A percentile compares a stretch with the other conserved stretches of the same genome.
These are phyloP conservation scores for Diplodia mutila DNA, from an alignment of 2,329 filamentous ascomycete genomes.

Conservation along the genomic window DNA sequence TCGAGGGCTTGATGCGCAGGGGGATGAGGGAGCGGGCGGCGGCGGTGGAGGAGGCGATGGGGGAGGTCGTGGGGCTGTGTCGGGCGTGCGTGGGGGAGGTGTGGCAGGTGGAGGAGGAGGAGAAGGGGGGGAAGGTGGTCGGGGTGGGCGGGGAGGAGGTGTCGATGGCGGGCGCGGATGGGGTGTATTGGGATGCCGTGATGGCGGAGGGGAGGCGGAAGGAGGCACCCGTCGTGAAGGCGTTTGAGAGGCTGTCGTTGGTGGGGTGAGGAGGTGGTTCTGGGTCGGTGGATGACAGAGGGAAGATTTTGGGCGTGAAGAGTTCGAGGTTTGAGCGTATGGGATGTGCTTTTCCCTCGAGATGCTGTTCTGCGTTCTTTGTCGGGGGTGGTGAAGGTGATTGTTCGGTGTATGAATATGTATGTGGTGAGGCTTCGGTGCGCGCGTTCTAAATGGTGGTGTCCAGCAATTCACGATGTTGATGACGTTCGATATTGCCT, in stretches of 20 bases:
- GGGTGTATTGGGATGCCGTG: conserved; percentile 44
- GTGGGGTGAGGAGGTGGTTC: conserved; percentile 32
- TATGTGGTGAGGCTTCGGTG: background rate
- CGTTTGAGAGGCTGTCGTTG: conserved; percentile 51
- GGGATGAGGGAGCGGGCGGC: conserved; percentile 86
- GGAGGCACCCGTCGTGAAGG: conserved; percentile 58
- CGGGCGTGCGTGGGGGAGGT: conserved; percentile 70
- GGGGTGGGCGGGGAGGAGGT: conserved; percentile 27
- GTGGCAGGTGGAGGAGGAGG: conserved; percentile 52
- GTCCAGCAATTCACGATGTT: background rate
- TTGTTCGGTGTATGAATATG: too few species aligned
- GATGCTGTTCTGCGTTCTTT: too few species aligned
- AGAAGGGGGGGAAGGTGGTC: conserved; percentile 13
- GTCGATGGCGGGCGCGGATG: conserved; percentile 37
- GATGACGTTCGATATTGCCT: background rate
- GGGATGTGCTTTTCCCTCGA: too few species aligned
- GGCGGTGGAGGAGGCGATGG: conserved; percentile 73
- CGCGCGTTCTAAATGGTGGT: background rate
- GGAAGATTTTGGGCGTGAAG: too few species aligned
- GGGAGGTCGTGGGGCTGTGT: conserved; percentile 74
- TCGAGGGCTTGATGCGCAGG: conserved; percentile 76
- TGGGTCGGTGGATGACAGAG: too few species aligned
- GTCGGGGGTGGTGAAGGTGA: too few species aligned
- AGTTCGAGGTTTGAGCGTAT: too few species aligned
- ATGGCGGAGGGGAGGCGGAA: conserved; percentile 32